Percentiles rank a stretch among this genome's conserved stretches.
These are phyloP conservation scores for Eremochloa ophiuroides DNA, from an alignment of 176 grass and related monocot species.

Conservation along the genomic window DNA sequence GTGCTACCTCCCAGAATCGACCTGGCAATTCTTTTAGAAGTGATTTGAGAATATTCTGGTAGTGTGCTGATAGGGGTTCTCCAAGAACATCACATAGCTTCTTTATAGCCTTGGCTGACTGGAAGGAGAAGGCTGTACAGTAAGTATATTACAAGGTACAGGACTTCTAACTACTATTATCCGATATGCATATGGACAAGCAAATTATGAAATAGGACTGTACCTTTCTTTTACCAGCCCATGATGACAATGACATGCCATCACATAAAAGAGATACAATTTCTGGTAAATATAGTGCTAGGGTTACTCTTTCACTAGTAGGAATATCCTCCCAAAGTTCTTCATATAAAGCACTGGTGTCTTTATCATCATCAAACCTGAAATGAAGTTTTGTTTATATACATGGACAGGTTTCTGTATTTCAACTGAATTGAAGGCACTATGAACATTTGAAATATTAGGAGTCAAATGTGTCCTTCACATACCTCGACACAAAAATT, in stretches of 20 bases:
- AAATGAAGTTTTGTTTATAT: conserved; percentile 31
- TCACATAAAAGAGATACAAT: conserved; percentile 71
- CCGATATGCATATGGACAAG: conserved; percentile 14
- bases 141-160: conserved; percentile 31
- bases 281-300: conserved; percentile 82
- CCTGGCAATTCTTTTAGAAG: conserved; percentile 89
- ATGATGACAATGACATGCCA: conserved; percentile 84
- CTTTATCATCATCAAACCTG: conserved; percentile 98
- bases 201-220: conserved; percentile 22
- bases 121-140: conserved; percentile 27
- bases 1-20: conserved; percentile 84
- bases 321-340: conserved; percentile 95
- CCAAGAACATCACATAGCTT: conserved; percentile 77
- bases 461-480: conserved; percentile 8
- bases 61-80: conserved; percentile 55
- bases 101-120: conserved; percentile 90
- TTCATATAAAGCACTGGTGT: conserved; percentile 76
- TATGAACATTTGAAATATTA: conserved; percentile 24
- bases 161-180: not conserved
- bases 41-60: conserved; percentile 75
- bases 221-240: conserved; percentile 96
- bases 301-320: conserved; percentile 89
- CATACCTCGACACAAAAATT: conserved; percentile 92
- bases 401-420: conserved; percentile 6
- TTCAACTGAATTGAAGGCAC: conserved; percentile 20